These are phyloP conservation scores for Trichoderma sp. DNA, from an alignment of 2,329 filamentous ascomycete species.

Conservation along the genomic window DNA sequence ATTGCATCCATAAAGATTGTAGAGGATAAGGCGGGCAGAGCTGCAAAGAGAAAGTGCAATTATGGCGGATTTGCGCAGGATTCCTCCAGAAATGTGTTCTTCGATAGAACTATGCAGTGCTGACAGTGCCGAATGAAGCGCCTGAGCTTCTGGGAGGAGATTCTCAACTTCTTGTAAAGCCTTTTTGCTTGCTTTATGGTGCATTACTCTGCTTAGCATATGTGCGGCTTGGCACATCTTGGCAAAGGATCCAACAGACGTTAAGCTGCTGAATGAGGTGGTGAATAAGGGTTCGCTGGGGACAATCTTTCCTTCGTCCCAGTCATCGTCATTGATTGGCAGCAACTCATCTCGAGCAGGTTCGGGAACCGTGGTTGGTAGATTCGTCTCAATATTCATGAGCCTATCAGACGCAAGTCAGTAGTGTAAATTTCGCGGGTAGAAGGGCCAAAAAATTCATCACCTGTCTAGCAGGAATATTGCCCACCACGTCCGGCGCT, in stretches of 20 bases:
- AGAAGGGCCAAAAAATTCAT: background rate
- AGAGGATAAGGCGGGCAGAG: slow-evolving; percentile 11
- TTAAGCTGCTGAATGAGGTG: slow-evolving; percentile 7
- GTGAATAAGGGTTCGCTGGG: slow-evolving; percentile 19
- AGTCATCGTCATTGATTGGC: slow-evolving; percentile 17
- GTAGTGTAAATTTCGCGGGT: background rate
- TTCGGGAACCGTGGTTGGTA: slow-evolving; percentile 1
- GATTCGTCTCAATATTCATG: slow-evolving; percentile 20
- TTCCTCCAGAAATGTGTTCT: background rate
- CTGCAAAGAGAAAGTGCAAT: background rate
- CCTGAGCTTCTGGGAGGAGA: slow-evolving; percentile 8
- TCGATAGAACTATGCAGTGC: slow-evolving; percentile 8
- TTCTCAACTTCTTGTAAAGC: slow-evolving; percentile 1
- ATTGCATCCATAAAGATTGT: slow-evolving; percentile 15
- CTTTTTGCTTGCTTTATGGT: background rate
- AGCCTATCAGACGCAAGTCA: background rate
- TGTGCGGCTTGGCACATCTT: slow-evolving; percentile 17
- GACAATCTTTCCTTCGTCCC: slow-evolving; percentile 13
- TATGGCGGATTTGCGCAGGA: background rate
- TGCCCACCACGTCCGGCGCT: slow-evolving; percentile 17
- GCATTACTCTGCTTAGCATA: slow-evolving; percentile 13
- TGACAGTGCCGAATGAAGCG: slow-evolving; percentile 9
- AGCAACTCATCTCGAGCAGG: slow-evolving; percentile 6
- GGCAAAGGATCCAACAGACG: slow-evolving; percentile 12
- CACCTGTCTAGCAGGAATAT: slow-evolving; percentile 16